These are phyloP conservation scores for Candida hungchunana DNA, from an alignment of 805 yeast species.

Conservation along the genomic window DNA sequence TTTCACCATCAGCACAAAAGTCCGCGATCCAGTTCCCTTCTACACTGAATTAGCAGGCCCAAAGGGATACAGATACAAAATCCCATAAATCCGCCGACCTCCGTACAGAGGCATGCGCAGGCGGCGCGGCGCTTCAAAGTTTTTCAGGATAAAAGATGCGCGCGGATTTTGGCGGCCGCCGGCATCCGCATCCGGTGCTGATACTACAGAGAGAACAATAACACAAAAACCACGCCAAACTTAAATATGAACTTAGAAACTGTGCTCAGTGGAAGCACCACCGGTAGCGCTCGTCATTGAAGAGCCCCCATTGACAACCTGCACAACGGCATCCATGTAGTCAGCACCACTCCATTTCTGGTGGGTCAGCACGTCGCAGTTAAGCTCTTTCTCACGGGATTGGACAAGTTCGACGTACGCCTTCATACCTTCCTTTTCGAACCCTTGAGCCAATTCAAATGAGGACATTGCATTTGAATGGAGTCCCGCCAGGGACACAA, in stretches of 20 bases:
- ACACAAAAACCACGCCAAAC: not conserved
- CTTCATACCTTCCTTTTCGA: conserved; percentile 51
- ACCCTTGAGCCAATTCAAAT: conserved; percentile 46
- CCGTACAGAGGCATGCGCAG: too few species aligned
- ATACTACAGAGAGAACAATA: not conserved
- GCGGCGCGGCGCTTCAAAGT: too few species aligned
- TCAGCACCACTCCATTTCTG: conserved; percentile 65
- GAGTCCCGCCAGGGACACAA: conserved; percentile 57
- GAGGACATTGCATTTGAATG: conserved; percentile 50
- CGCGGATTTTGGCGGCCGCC: too few species aligned
- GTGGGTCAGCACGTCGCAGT: conserved; percentile 53
- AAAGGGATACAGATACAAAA: too few species aligned
- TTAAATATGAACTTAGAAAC: conserved; percentile 3
- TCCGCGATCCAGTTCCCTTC: too few species aligned
- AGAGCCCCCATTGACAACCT: conserved; percentile 17
- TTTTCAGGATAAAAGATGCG: too few species aligned
- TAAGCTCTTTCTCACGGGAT: conserved; percentile 38
- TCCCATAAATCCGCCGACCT: too few species aligned
- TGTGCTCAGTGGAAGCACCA: conserved; percentile 16
- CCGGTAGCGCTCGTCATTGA: conserved; percentile 16
- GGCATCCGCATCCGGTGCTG: too few species aligned
- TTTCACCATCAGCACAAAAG: too few species aligned
- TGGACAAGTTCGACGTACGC: conserved; percentile 55
- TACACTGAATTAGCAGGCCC: too few species aligned
- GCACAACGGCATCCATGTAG: conserved; percentile 36